Conservation (phyloP, 257 asterid species). For the Solanum appendiculatum region DNA sequence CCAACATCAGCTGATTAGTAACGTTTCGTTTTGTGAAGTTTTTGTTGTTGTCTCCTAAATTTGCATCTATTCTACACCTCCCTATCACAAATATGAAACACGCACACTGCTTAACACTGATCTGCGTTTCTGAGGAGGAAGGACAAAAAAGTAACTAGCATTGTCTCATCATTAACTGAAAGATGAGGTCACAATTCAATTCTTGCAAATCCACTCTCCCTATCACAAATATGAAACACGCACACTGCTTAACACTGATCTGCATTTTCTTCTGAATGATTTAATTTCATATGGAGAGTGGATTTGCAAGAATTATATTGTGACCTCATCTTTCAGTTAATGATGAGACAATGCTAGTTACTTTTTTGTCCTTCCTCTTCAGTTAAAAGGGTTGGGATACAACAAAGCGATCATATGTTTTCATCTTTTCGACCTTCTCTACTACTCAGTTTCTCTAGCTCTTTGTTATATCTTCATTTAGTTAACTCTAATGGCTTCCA, state of each 20-base stretch:
- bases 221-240: no score
- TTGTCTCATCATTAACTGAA: not conserved
- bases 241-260: no score
- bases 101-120: not conserved
- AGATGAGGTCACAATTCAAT: no score
- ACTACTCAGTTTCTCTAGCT: not conserved
- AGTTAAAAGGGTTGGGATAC: not conserved
- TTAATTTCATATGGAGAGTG: not conserved
- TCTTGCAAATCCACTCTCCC: no score
- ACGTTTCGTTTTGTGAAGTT: not conserved
- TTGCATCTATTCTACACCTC: no score
- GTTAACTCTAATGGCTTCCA: not conserved
- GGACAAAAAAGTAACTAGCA: no score
- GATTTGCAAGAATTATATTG: not conserved
- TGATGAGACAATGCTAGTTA: not conserved
- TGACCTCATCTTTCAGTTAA: not conserved
- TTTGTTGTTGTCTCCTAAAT: not conserved
- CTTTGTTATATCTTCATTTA: no score
- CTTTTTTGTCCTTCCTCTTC: not conserved
- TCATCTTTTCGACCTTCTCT: not conserved
- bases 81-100: no score
- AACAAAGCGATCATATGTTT: not conserved
- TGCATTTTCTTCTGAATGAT: not conserved
- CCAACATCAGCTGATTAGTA: not conserved
- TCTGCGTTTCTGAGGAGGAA: no score